Evolutionary conservation across 73 alveolate genomes (phyloP), one percentile per base, ranked within the genome.

Genomic region (Paramecium tetraurelia): DNA sequence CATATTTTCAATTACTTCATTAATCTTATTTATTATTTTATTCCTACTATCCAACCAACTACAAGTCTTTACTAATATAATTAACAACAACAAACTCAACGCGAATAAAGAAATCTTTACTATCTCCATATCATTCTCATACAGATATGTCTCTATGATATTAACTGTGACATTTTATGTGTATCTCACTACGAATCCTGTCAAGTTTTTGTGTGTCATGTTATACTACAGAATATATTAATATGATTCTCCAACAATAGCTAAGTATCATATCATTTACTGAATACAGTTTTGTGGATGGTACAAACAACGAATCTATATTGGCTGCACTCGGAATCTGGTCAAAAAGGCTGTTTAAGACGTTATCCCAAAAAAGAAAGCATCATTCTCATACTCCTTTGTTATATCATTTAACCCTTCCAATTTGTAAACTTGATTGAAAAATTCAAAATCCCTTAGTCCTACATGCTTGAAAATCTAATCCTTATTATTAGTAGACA

Each of bases 351-450:
- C 90, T 21, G 35, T 46, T 40, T 40, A 22, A 44, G 90, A 21
- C 7, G 90, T 80, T 18, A 80, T 80, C 16, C 90, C 90, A 80
- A 80, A 80, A 48, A 80, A 80, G 33, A 80, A 80, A 2, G 5
- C 69, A 53, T 18, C 69, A 16, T 53, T 53, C 3, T 53, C 69
- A 53, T 44, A 41, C 24, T 80, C 90, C 21, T 20, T 80, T 12
- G 20, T 53, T 53, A 53, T n/a, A 53, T 53, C 69, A n/a, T 4
- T 80, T 16, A 9, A 27, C 22, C 70, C 57, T 44, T 53, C 69
- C 18, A 53, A 31, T 5, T 40, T 24, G 14, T 40, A 40, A 10
- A 0, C n/a, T 20, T 22, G 14, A 31, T 80, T 31, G 24, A 80
- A 80, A 46, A 80, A 80, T 44, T 40, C 90, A 80, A 80, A 80